Base-by-base conservation (phyloP, 2,329 filamentous ascomycete species). In the Nigrospora oryzae region DNA sequence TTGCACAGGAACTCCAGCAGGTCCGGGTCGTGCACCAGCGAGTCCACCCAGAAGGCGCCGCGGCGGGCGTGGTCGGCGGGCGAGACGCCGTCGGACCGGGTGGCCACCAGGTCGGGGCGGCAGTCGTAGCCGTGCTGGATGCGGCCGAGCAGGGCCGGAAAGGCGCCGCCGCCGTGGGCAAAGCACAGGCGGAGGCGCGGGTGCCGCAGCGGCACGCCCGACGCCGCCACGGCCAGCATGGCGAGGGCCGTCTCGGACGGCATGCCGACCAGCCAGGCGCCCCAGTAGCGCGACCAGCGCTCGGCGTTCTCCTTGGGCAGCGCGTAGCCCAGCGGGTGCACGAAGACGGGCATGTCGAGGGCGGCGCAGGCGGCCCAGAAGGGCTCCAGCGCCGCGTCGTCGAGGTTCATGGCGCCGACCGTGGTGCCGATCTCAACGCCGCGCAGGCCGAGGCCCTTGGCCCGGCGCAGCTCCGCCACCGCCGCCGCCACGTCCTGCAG, bases 51-150 rank as follows among this genome's bases (percentile, higher is more conserved):
- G 34, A 64, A 58, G 10, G 51, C 52, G 1, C 54, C 55, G 6
- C 50, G 49, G 14, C 49, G 49, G 4, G 63, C 53, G 39, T 63
- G 58, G 15, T 58, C 48, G 17, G 53, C 57, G 1, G 61, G 60
- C 14, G 55, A 57, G 15, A 61, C 49, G 3, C 60, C 60, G 3
- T 48, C 53, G 2, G 61, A 54, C 12, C 56, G 43, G 11, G 51
- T 47, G 8, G 62, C 62, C 8, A 64, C 59, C 42, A 64, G 46
- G 44, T 64, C 62, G 16, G 62, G 60, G 10, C 62, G 53, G 44
- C 61, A 64, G 44, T 62, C 57, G 41, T 58, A 63, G 0, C 61
- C 62, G 36, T 63, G 60, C 48, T 63, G 60, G 28, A 64, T 59
- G 36, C 62, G 50, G 5, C 62, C 61, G n/a, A 64, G 44, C 32